These are phyloP conservation scores for Cardamine chenopodiifolia DNA, from an alignment of 345 rosid species.

Conservation along the genomic window DNA sequence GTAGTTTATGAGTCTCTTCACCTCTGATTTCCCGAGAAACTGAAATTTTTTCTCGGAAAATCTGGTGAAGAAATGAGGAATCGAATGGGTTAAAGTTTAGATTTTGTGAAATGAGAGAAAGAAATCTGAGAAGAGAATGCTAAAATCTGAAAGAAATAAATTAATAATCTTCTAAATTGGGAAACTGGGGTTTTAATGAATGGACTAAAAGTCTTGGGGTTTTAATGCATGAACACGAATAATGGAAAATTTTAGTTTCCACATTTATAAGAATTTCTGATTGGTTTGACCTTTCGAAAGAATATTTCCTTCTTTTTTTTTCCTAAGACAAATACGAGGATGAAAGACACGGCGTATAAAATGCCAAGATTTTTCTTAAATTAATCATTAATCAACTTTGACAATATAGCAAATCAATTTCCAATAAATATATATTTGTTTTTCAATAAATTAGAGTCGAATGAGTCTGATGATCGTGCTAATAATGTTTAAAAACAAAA, in stretches of 20 bases:
- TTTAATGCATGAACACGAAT: constrained; percentile 14
- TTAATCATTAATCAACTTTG: not conserved
- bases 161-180: constrained; percentile 1
- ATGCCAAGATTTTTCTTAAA: not conserved
- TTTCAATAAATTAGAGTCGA: too few species aligned
- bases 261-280: not conserved
- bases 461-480: too few species aligned
- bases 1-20: not conserved
- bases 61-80: constrained; percentile 14
- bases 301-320: not conserved
- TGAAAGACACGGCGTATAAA: not conserved
- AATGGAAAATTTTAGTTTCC: not conserved
- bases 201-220: constrained; percentile 31
- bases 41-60: constrained; percentile 23
- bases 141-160: constrained; percentile 9
- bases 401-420: not conserved
- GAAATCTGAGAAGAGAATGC: constrained; percentile 1
- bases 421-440: too few species aligned
- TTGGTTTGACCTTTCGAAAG: constrained; percentile 15
- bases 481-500: too few species aligned
- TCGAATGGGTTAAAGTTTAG: not conserved
- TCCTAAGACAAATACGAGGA: not conserved
- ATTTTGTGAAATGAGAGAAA: not conserved
- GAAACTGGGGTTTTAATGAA: constrained; percentile 28
- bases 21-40: constrained; percentile 29